Conservation (phyloP, 148 eudicot genomes). For the Hydrangea macrophylla region DNA sequence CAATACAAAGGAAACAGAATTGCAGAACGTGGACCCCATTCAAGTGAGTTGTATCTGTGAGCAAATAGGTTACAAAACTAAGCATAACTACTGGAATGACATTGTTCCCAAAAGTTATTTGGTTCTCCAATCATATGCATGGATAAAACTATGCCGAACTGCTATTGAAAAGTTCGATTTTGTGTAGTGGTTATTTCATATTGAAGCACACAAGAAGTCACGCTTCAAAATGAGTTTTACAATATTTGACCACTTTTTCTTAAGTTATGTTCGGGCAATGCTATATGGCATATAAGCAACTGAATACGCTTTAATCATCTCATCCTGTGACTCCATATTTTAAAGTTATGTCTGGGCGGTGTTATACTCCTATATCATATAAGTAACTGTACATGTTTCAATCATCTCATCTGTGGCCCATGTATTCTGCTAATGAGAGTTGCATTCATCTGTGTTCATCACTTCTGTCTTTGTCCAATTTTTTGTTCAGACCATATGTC, state of each 20-base stretch:
- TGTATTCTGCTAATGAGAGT: not conserved
- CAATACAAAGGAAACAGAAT: conserved; percentile 20
- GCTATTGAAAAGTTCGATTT: not conserved
- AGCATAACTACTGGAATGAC: not conserved
- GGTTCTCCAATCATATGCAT: not conserved
- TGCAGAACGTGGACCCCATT: conserved; percentile 59
- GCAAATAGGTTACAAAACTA: not conserved
- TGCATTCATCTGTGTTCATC: not conserved
- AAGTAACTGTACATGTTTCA: not conserved
- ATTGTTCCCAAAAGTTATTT: not conserved
- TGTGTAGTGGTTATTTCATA: not conserved
- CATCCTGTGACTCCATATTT: no score
- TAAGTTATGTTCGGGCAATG: no score
- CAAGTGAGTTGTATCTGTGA: conserved; percentile 55
- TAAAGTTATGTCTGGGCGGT: no score
- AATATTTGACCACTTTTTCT: not conserved
- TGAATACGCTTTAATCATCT: no score
- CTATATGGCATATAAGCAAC: no score
- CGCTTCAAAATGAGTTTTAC: not conserved
- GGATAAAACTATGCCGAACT: not conserved
- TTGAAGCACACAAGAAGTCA: not conserved
- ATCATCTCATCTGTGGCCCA: not conserved
- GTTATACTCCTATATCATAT: no score
- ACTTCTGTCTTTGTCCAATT: not conserved
- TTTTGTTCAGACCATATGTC: not conserved